Base-by-base conservation (phyloP, 1,139 yeast species). In the Candida gigantensis region DNA sequence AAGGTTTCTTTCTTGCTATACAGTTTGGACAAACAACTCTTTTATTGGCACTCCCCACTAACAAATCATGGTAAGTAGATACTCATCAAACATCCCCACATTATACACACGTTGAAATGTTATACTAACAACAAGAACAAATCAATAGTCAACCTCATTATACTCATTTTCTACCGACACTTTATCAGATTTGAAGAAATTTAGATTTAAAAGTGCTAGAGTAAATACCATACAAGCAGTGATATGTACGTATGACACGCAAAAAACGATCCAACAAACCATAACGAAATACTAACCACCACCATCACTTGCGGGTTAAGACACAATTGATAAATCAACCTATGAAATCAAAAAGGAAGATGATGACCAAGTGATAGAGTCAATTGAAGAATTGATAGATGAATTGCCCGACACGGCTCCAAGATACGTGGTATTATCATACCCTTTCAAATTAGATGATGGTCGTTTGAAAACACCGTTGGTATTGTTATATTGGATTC, bases 371-470 rank as follows among this genome's bases (percentile, higher is more conserved):
- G 65, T 69, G 19, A 53, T 76, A 18, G 69, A 60, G 37, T 55
- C 69, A 9, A 56, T 85, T 9, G 84, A 77, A 25, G 84, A 78
- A 14, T 68, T 89, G 33, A 69, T 71, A 4, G 95, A 87, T 40
- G 87, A 81, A 44, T 63, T 89, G 36, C 96, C 97, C 1, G 95
- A 85, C 47, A 88, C 81, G 50, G 62, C 80, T 4, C 96, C 97
- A 6, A 66, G 96, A 41, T 89, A 73, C 53, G 65, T 88, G 6
- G 68, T 88, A 6, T 60, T 88, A 39, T 85, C 95, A n/a, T 84
- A 87, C 51, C 96, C 96, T 5, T 62, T 79, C 49, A 77, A 75
- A 29, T 60, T 76, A 10, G 51, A 64, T 17, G 96, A 89, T 51
- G 96, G 95, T 1, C 70, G 95, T 42, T 72, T 77, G 51, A 74